Conservation (phyloP, 495 filamentous ascomycete genomes). For the Penicillium parvum region DNA sequence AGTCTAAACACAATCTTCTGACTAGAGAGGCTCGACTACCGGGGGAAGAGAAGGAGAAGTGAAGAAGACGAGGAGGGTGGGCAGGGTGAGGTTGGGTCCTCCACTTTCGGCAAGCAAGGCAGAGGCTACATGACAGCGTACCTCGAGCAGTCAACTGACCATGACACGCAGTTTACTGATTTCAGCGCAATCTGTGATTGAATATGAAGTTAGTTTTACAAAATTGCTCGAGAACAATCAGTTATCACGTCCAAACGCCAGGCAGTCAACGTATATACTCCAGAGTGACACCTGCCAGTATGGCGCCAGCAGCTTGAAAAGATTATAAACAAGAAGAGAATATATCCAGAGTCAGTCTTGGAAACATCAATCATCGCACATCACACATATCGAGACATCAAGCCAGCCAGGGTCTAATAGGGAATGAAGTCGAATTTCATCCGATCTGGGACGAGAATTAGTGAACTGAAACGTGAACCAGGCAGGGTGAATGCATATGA, state of each 20-base stretch:
- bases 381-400: conserved; percentile 15
- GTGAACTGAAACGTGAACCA: too few species aligned
- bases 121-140: too few species aligned
- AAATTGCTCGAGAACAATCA: too few species aligned
- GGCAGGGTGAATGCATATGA: not conserved
- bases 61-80: not conserved
- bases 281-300: not conserved
- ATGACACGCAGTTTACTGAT: too few species aligned
- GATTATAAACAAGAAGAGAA: not conserved
- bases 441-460: conserved; percentile 31
- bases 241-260: not conserved
- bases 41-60: not conserved
- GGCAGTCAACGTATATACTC: not conserved
- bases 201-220: too few species aligned
- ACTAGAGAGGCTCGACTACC: too few species aligned
- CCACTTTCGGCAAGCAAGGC: too few species aligned
- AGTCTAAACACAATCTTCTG: too few species aligned
- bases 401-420: conserved; percentile 21
- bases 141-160: too few species aligned
- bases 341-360: conserved; percentile 5
- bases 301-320: not conserved
- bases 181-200: too few species aligned
- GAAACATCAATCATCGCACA: conserved; percentile 17
- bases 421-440: conserved; percentile 48
- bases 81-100: too few species aligned